Conservation (phyloP, 352 stramenopile species). For the Globisporangium yorkense region DNA sequence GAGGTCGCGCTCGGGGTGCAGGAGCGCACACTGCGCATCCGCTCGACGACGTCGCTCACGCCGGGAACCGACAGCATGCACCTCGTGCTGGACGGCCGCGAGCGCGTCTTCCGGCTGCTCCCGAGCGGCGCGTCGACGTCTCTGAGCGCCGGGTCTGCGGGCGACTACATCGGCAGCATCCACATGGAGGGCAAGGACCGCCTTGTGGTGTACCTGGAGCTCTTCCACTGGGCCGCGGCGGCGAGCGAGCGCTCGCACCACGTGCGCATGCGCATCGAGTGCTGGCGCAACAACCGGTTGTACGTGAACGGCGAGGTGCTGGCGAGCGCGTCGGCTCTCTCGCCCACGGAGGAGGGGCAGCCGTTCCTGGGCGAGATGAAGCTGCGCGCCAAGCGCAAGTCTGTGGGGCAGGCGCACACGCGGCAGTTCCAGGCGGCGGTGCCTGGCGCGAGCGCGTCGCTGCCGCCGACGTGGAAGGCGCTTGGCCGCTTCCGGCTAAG, state of each 20-base stretch:
- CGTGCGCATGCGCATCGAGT: slow-evolving; percentile 38
- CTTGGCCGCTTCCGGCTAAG: slow-evolving; percentile 28
- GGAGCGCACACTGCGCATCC: slow-evolving; percentile 29
- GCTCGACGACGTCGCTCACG: slow-evolving; percentile 23
- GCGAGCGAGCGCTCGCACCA: slow-evolving; percentile 27
- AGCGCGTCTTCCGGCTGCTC: slow-evolving; percentile 51
- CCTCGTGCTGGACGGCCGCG: slow-evolving; percentile 53
- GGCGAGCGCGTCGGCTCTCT: slow-evolving; percentile 20
- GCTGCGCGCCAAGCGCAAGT: slow-evolving; percentile 39
- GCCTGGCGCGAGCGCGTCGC: not conserved
- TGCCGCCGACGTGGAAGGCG: slow-evolving; percentile 18
- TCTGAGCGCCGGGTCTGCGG: slow-evolving; percentile 18
- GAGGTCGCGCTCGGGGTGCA: slow-evolving; percentile 35
- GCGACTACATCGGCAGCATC: slow-evolving; percentile 62
- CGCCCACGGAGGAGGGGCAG: slow-evolving; percentile 30
- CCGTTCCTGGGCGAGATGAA: slow-evolving; percentile 44
- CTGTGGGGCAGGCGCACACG: slow-evolving; percentile 18
- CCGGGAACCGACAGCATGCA: slow-evolving; percentile 28
- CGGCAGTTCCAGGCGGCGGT: slow-evolving; percentile 11
- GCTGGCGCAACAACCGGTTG: slow-evolving; percentile 29
- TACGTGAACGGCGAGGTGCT: slow-evolving; percentile 44
- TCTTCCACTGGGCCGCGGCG: slow-evolving; percentile 36
- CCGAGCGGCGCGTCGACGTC: slow-evolving; percentile 43
- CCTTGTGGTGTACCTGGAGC: slow-evolving; percentile 43
- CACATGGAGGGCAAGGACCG: slow-evolving; percentile 33